phyloP scores from a whole-genome alignment of 73 alveolate genomes.

The Paramecium primaurelia region DNA sequence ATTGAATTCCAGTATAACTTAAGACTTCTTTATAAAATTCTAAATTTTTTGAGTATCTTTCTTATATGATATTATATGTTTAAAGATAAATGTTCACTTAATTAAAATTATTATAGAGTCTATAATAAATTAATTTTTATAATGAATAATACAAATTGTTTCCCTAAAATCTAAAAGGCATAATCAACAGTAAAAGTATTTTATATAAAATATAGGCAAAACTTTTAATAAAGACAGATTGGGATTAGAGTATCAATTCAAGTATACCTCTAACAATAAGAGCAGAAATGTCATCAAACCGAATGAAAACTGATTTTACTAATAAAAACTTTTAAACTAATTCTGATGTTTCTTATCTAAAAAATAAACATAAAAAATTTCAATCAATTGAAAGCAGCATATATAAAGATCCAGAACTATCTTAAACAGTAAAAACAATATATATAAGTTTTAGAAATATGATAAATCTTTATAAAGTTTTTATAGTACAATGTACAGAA shows the following conservation, averaged over 20 bases:
- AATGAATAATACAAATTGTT: background rate
- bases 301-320: background rate
- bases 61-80: background rate
- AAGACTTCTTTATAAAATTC: background rate
- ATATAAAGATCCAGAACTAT: background rate
- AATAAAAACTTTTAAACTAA: background rate
- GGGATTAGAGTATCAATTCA: slow-evolving; percentile 22
- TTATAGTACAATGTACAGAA: background rate
- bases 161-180: background rate
- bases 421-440: background rate
- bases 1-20: background rate
- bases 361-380: background rate
- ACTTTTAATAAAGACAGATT: background rate
- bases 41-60: background rate
- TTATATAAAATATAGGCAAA: background rate
- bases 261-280: background rate
- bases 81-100: background rate
- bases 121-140: background rate
- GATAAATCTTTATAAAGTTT: slow-evolving; percentile 1
- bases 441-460: background rate
- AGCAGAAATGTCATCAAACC: background rate
- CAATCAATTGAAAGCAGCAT: background rate
- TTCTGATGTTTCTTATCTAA: background rate
- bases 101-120: background rate
- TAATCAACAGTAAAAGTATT: background rate